Base-by-base conservation (phyloP, 2,329 filamentous ascomycete species). In the Neofusicoccum parvum region DNA sequence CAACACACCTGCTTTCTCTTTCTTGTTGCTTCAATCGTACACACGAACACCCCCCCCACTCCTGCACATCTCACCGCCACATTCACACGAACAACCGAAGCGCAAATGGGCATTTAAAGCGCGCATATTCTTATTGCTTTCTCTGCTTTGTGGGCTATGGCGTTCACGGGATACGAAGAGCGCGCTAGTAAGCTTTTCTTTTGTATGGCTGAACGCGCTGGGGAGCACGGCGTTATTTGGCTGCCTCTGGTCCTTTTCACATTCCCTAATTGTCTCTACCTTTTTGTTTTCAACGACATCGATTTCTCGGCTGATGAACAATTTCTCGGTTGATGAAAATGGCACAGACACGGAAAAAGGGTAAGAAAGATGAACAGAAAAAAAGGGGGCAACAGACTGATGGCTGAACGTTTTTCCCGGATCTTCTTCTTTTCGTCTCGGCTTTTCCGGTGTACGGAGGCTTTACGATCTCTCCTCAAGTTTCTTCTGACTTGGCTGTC, bases 111-210 rank as follows among this genome's bases (percentile, higher is more conserved):
- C 41, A 60, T 46, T 60, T 48, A n/a, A 27, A 17, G 56, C 56
- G 59, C 59, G 37, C 60, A 56, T 48, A 27, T 54, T 37, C 48
- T 34, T 50, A 49, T 41, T 49, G 23, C 37, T 50, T 49, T 50
- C 34, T 48, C 36, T 34, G 14, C 14, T 34, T 59, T 43, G 39
- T 17, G 3, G 60, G 63, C 63, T 53, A 49, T 56, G 36, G 43
- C 51, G 36, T 39, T 58, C 15, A 45, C 34, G 43, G 36, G 20
- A 43, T 32, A 59, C 45, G 45, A 49, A 59, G 53, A 59, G 53
- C 45, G 64, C 64, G 54, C 64, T 65, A 65, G 64, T 65, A 65
- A 65, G 64, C 64, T 53, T 65, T 62, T 65, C 45, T 17, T 59
- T 23, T 51, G 23, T 63, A 17, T 23, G 23, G 62, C 62, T 64